Percentiles rank a stretch among this genome's conserved stretches.
These are phyloP conservation scores for Cladorrhinum sp. DNA, from an alignment of 2,329 filamentous ascomycete species.

Conservation along the genomic window DNA sequence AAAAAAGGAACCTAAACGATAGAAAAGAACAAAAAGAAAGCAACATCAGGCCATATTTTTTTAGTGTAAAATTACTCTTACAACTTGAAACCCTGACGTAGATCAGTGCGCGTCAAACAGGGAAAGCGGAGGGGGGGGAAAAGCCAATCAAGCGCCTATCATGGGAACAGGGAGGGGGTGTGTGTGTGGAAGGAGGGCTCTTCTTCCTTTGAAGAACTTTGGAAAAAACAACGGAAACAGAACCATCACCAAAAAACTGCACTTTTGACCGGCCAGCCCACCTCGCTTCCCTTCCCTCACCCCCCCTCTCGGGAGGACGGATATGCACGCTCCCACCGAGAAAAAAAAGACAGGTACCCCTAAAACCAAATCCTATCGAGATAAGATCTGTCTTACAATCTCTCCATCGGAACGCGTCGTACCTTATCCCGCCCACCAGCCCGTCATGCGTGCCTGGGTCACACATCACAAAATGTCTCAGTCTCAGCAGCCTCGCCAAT, in stretches of 20 bases:
- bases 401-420: too few species aligned
- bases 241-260: not conserved
- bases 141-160: not conserved
- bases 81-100: not conserved
- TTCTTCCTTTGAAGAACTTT: not conserved
- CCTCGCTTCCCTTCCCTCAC: not conserved
- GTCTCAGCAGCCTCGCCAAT: too few species aligned
- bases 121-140: not conserved
- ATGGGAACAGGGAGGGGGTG: not conserved
- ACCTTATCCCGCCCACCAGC: not conserved
- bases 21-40: not conserved
- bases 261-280: not conserved
- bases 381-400: not conserved
- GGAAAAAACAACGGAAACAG: not conserved
- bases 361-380: not conserved
- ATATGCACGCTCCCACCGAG: not conserved
- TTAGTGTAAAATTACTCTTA: not conserved
- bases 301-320: not conserved
- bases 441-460: not conserved
- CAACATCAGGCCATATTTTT: not conserved
- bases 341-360: not conserved
- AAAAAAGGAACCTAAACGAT: not conserved
- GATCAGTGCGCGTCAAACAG: not conserved
- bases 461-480: not conserved
- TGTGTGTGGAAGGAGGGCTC: not conserved